Percentiles rank a stretch among this genome's conserved stretches.
Conservation (phyloP, 345 rosid species). For the Salix arbutifolia region DNA sequence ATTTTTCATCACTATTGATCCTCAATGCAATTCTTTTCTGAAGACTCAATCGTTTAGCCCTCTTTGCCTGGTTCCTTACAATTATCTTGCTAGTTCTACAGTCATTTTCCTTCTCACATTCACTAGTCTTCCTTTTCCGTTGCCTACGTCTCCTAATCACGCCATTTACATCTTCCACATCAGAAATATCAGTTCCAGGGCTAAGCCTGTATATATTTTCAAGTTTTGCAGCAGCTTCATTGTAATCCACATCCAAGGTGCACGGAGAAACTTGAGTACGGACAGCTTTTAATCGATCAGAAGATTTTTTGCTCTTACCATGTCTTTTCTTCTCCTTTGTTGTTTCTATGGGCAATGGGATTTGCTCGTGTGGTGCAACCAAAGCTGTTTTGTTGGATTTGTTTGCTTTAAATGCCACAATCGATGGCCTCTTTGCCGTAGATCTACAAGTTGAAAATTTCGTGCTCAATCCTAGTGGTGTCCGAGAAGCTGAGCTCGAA, state of each 20-base stretch:
- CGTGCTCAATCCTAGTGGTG: constrained; percentile 52
- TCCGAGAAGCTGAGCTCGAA: constrained; percentile 77
- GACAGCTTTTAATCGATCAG: constrained; percentile 27
- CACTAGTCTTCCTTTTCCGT: constrained; percentile 44
- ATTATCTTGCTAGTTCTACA: constrained; percentile 19
- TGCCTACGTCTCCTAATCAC: constrained; percentile 22
- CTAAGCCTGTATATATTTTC: constrained; percentile 80
- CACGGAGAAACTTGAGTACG: constrained; percentile 32
- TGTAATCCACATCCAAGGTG: constrained; percentile 61
- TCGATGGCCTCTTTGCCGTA: constrained; percentile 41
- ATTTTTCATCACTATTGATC: constrained; percentile 37
- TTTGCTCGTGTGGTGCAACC: constrained; percentile 42
- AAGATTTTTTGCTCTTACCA: constrained; percentile 37
- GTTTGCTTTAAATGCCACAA: constrained; percentile 68
- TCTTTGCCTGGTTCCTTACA: constrained; percentile 49
- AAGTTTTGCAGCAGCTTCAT: constrained; percentile 86
- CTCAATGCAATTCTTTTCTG: constrained; percentile 57
- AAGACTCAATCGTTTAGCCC: constrained; percentile 59
- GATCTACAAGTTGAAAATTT: constrained; percentile 39
- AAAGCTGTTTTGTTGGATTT: constrained; percentile 46
- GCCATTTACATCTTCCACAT: constrained; percentile 34
- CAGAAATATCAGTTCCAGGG: constrained; percentile 35
- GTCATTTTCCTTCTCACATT: constrained; percentile 29
- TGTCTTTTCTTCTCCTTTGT: constrained; percentile 39
- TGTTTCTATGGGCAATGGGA: constrained; percentile 43